These are phyloP conservation scores for Yarrowia sp. DNA, from an alignment of 805 yeast species.

Conservation along the genomic window DNA sequence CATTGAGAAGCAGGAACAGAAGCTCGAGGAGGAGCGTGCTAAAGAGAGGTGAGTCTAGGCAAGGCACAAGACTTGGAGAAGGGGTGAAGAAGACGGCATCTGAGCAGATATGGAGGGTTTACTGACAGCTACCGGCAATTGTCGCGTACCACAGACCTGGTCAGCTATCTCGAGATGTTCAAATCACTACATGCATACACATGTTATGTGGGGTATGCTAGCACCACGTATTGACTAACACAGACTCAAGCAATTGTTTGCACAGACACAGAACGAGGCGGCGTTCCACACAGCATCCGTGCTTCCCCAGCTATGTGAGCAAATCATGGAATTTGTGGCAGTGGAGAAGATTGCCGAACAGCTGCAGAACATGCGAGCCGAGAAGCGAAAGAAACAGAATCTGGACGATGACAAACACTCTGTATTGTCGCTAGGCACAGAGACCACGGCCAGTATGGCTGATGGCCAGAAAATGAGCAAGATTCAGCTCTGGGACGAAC, in stretches of 20 bases:
- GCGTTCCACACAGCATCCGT: slow-evolving; percentile 81
- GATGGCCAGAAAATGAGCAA: slow-evolving; percentile 53
- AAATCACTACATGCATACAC: slow-evolving; percentile 1
- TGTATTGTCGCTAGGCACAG: slow-evolving; percentile 41
- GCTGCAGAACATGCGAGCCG: slow-evolving; percentile 63
- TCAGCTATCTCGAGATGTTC: no score
- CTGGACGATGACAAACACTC: slow-evolving; percentile 41
- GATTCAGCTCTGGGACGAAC: slow-evolving; percentile 80
- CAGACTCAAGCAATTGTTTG: slow-evolving; percentile 74
- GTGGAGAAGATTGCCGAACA: slow-evolving; percentile 77
- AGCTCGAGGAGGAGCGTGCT: slow-evolving; percentile 65
- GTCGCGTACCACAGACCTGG: no score
- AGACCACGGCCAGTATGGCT: slow-evolving; percentile 34
- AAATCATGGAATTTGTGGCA: slow-evolving; percentile 65
- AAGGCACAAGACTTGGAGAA: no score
- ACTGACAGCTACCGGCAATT: no score
- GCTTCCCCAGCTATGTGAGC: slow-evolving; percentile 74
- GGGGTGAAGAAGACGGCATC: no score
- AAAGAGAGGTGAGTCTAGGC: slow-evolving; percentile 51
- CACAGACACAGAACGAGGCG: slow-evolving; percentile 92
- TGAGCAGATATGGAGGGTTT: no score
- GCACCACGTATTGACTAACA: neutral
- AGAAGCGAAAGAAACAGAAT: slow-evolving; percentile 31
- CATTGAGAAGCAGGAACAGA: slow-evolving; percentile 58
- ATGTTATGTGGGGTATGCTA: slow-evolving; percentile 6